phyloP scores from a whole-genome alignment of 1,284 basidiomycete genomes.

The Ustilago loliicola region DNA sequence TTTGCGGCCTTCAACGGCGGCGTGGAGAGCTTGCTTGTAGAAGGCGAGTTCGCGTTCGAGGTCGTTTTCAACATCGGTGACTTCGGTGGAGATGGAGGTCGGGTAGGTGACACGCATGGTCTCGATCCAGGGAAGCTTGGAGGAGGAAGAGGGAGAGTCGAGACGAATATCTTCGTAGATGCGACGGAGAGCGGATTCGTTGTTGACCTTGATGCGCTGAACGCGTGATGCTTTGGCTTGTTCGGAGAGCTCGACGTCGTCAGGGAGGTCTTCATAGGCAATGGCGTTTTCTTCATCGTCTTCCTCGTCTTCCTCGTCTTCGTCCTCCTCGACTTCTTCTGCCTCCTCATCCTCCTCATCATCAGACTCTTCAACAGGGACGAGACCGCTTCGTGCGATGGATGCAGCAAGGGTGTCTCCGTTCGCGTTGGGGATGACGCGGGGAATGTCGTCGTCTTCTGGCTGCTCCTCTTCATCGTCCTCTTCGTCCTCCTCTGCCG shows the following conservation, averaged over 20 bases:
- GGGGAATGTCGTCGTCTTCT: conserved; percentile 38
- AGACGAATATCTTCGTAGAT: conserved; percentile 62
- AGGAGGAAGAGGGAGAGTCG: conserved; percentile 45
- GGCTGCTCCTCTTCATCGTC: conserved; percentile 27
- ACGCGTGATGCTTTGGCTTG: conserved; percentile 52
- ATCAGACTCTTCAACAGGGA: conserved; percentile 43
- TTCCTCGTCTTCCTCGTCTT: conserved; percentile 51
- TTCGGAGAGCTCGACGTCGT: conserved; percentile 55
- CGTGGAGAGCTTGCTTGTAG: conserved; percentile 95
- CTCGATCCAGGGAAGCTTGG: conserved; percentile 67
- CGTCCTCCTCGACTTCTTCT: conserved; percentile 47
- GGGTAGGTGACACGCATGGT: conserved; percentile 63
- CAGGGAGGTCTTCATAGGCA: conserved; percentile 59
- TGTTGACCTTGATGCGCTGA: conserved; percentile 67
- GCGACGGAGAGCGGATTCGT: conserved; percentile 58
- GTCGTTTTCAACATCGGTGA: conserved; percentile 81
- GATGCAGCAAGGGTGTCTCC: conserved; percentile 65
- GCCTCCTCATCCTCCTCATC: conserved; percentile 52
- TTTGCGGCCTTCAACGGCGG: conserved; percentile 80
- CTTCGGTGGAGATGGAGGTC: conserved; percentile 72
- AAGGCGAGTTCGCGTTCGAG: conserved; percentile 93
- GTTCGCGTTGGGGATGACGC: conserved; percentile 50
- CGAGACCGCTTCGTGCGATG: conserved; percentile 65
- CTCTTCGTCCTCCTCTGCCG: conserved; percentile 32
- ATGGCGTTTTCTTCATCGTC: conserved; percentile 41